Evolutionary conservation across 108 stramenopile genomes (phyloP).

Genomic region (Conticribra guillardii): DNA sequence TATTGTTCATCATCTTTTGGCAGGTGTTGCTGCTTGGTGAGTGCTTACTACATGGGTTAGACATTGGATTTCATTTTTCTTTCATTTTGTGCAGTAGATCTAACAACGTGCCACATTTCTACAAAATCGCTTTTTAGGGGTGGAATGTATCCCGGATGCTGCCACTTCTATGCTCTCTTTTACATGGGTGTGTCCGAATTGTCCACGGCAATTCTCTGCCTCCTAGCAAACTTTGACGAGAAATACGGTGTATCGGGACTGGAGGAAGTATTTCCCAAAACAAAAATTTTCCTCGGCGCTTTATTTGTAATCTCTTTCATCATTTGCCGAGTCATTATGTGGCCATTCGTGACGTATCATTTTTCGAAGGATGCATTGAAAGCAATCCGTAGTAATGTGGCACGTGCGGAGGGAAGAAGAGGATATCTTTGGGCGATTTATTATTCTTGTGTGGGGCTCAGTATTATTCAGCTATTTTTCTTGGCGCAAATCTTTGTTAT

Average conservation of each 20-base stretch:
- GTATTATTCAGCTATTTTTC: constrained; percentile 75
- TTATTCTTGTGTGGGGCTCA: constrained; percentile 57
- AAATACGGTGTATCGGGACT: constrained; percentile 75
- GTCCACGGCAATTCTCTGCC: constrained; percentile 71
- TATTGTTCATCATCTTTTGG: constrained; percentile 77
- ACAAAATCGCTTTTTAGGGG: constrained; percentile 46
- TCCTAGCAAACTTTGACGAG: constrained; percentile 88
- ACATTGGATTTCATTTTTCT: not conserved
- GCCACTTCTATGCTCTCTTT: constrained; percentile 76
- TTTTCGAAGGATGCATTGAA: constrained; percentile 63
- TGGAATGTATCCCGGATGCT: constrained; percentile 64
- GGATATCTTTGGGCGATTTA: constrained; percentile 55
- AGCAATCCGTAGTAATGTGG: constrained; percentile 50
- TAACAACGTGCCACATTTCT: not conserved
- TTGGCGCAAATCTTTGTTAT: constrained; percentile 70
- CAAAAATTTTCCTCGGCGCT: constrained; percentile 65
- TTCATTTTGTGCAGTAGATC: not conserved
- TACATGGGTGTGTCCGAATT: constrained; percentile 85
- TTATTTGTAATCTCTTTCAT: constrained; percentile 80
- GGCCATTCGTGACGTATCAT: constrained; percentile 75
- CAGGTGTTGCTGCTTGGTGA: constrained; percentile 67
- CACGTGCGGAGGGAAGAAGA: constrained; percentile 48
- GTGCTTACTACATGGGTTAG: not conserved
- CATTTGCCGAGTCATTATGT: constrained; percentile 71
- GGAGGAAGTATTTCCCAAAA: constrained; percentile 71